A percentile compares a stretch with the other conserved stretches of the same genome.
Conservation (phyloP, 2,329 filamentous ascomycete species). For the Penicillium olsonii region DNA sequence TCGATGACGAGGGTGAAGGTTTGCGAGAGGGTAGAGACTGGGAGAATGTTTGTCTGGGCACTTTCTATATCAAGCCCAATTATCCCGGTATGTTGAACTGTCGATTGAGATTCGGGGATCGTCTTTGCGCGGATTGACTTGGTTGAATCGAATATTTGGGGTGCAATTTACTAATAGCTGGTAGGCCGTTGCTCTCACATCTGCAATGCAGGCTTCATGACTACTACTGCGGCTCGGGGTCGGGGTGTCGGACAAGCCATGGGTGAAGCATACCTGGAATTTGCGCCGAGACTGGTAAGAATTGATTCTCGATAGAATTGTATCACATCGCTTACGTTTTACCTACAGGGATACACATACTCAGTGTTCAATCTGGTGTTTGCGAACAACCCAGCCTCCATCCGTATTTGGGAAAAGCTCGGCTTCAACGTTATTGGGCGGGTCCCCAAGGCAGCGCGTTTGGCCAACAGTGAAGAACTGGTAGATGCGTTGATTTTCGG, state of each 20-base stretch:
- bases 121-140: background rate
- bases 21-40: conserved; percentile 33
- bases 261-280: conserved; percentile 40
- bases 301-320: background rate
- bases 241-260: conserved; percentile 39
- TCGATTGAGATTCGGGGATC: background rate
- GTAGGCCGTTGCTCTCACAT: conserved; percentile 42
- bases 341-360: conserved; percentile 44
- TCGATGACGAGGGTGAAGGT: conserved; percentile 20
- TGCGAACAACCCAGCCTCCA: conserved; percentile 41
- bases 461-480: conserved; percentile 38
- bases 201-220: conserved; percentile 42
- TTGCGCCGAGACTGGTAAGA: conserved; percentile 39
- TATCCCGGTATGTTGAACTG: conserved; percentile 37
- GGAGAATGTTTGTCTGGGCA: conserved; percentile 39
- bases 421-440: conserved; percentile 41
- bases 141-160: background rate
- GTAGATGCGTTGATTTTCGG: conserved; percentile 45
- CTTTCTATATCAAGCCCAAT: conserved; percentile 46
- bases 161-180: background rate
- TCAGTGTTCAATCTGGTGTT: conserved; percentile 46
- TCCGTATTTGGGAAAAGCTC: conserved; percentile 42
- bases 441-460: conserved; percentile 37
- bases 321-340: no score
- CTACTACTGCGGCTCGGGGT: conserved; percentile 33